Evolutionary conservation across 805 yeast species (phyloP), one percentile per base, ranked within the genome.

Genomic region (Komagataella populi): DNA sequence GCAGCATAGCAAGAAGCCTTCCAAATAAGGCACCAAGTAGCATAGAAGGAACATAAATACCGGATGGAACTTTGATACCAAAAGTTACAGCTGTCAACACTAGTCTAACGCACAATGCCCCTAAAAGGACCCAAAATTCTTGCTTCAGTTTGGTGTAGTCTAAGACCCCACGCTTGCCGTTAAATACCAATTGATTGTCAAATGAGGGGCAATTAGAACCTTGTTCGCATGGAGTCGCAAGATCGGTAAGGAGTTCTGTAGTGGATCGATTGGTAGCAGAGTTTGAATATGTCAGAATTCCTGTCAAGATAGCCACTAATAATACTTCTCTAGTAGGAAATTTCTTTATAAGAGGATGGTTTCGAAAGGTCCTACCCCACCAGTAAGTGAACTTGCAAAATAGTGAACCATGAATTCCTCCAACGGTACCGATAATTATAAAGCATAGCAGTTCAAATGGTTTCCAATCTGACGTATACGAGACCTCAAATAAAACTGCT

Each of bases 31-130:
- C 83, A 0, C 85, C 85, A 20, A 74, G 68, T 1, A 77, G 80
- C 84, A 80, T 79, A 1, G 81, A 73, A 4, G 85, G 85, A 1
- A 80, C 80, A 54, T 79, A 80, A 12, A 80, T 73, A 4, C 84
- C 84, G 47, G 78, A 71, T 1, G 84, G 84, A 2, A 79, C 64
- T 55, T 77, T 79, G 49, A 78, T 60, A 1, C 84, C 84, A 61
- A 77, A 77, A 0, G 83, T 77, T 12, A 78, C 61, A 22, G 73
- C 67, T 5, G 83, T 79, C 30, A 78, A 61, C 3, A 70, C 52
- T 1, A 72, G 54, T 54, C 78, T 78, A 48, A 74, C 61, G 2
- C 68, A 54, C 44, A 78, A 64, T 3, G 81, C 83, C 54, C 59
- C 58, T 0, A 57, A 48, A 12, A 78, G 63, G 3, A 64, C 56